Base-by-base conservation (phyloP, 129 eudicot genomes). In the Flaveria trinervia region DNA sequence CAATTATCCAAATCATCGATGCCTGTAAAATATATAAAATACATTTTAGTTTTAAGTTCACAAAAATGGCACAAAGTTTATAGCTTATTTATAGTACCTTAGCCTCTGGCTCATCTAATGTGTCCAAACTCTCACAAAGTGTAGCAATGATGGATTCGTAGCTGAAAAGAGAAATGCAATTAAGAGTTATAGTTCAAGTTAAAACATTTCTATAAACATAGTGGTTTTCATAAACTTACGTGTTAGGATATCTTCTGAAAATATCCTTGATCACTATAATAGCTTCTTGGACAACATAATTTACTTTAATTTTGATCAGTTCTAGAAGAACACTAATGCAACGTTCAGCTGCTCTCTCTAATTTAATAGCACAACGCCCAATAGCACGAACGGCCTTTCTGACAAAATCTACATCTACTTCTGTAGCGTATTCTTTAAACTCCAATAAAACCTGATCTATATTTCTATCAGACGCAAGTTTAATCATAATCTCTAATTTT, bases 1-100 rank as follows among this genome's bases (percentile, higher is more conserved):
- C 97, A 83, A 91, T 94, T 44, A 94, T 94, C 98, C 98, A 94
- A 77, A 94, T 94, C 98, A 94, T 94, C n/a, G 98, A 94, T 54
- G 98, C 97, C 96, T 94, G 81, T 57, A 44, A 77, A 72, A 18
- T 68, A 20, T 65, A 50, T 7, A 55, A 39, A 51, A 33, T 10
- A 49, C 25, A 51, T n/a, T 16, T 33, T 45, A 45, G 14, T 7
- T 5, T 51, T 20, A 66, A 18, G 55, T 57, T 41, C 69, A 82
- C 52, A n/a, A 45, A 15, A 79, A 78, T 39, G 50, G 49, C 66
- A 41, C 5, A 66, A 65, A 11, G n/a, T 25, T 50, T 72, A 71
- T 5, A 73, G 56, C 20, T 51, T 18, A 36, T 72, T 9, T 56
- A 41, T 1, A 70, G 16, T 85, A 94, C 98, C 97, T 94, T 94